A percentile compares a stretch with the other conserved stretches of the same genome.
phyloP scores from a whole-genome alignment of 2,329 filamentous ascomycete species.

The Ascochyta fabae region DNA sequence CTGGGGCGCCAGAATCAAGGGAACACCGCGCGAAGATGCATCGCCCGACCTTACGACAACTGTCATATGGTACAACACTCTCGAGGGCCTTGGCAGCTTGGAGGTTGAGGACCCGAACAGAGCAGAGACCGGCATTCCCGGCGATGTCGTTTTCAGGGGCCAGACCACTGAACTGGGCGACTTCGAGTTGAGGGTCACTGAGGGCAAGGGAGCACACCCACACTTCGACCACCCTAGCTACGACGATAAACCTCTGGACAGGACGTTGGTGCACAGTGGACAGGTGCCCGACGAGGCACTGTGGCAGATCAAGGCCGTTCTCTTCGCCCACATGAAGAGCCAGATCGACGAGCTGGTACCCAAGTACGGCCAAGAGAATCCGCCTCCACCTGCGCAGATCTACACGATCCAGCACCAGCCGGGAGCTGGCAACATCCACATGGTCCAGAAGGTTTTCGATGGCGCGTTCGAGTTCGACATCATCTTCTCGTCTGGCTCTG shows the following conservation, averaged over 20 bases:
- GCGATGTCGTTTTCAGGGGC: conserved; percentile 73
- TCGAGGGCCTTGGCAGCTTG: conserved; percentile 77
- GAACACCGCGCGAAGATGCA: conserved; percentile 73
- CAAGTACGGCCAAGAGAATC: conserved; percentile 64
- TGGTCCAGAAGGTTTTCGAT: conserved; percentile 90
- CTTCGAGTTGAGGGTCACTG: conserved; percentile 79
- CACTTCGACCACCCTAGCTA: conserved; percentile 67
- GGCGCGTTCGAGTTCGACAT: conserved; percentile 92
- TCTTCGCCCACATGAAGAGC: conserved; percentile 69
- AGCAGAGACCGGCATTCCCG: conserved; percentile 58
- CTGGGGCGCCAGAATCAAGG: conserved; percentile 90
- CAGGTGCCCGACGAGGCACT: conserved; percentile 69
- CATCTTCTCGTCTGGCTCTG: conserved; percentile 81
- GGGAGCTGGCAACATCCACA: conserved; percentile 77
- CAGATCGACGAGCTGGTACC: conserved; percentile 65
- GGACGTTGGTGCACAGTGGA: conserved; percentile 77
- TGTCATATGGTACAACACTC: conserved; percentile 79
- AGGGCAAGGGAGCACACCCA: conserved; percentile 69
- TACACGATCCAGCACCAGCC: conserved; percentile 78
- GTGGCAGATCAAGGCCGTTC: conserved; percentile 81
- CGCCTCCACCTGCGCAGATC: conserved; percentile 82
- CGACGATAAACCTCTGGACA: conserved; percentile 72
- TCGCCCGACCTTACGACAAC: conserved; percentile 73
- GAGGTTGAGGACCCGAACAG: conserved; percentile 62
- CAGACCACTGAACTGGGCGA: conserved; percentile 74